These are phyloP conservation scores for Mucor sp. DNA, from an alignment of 371 early-diverging fungal genomes.

Conservation along the genomic window DNA sequence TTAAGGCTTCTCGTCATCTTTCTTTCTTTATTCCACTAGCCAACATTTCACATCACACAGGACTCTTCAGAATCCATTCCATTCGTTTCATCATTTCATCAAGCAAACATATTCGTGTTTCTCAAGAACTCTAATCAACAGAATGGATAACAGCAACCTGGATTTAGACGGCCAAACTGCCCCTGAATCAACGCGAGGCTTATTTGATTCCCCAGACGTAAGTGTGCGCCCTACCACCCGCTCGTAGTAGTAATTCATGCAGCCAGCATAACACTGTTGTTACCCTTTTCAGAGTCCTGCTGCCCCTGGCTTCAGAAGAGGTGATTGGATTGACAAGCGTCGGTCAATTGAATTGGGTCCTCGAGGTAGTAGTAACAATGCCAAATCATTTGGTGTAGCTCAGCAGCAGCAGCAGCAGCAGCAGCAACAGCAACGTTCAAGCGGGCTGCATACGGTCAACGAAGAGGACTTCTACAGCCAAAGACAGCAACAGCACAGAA, in stretches of 20 bases:
- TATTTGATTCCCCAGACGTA: slow-evolving; percentile 47
- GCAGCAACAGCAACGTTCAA: slow-evolving; percentile 1
- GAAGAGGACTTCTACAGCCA: slow-evolving; percentile 26
- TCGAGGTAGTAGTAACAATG: background rate
- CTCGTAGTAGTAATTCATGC: background rate
- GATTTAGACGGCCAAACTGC: slow-evolving; percentile 53
- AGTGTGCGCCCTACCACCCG: background rate
- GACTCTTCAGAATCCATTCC: slow-evolving; percentile 19
- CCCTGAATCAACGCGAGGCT: slow-evolving; percentile 54
- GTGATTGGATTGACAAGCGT: slow-evolving; percentile 18
- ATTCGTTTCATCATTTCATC: slow-evolving; percentile 15
- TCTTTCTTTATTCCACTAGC: background rate
- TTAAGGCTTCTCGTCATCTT: background rate
- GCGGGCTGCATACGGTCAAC: slow-evolving; percentile 38
- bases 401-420: slow-evolving; percentile 5
- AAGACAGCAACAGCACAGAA: background rate
- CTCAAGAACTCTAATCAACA: background rate
- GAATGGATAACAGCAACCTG: slow-evolving; percentile 25
- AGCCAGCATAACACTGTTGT: background rate
- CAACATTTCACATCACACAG: background rate
- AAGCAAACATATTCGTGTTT: background rate
- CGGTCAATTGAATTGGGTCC: slow-evolving; percentile 6
- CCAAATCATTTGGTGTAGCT: background rate
- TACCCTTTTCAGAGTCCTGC: background rate
- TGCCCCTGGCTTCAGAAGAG: background rate